Evolutionary conservation across 148 eudicot species (phyloP).

Genomic region (Cornus florida): DNA sequence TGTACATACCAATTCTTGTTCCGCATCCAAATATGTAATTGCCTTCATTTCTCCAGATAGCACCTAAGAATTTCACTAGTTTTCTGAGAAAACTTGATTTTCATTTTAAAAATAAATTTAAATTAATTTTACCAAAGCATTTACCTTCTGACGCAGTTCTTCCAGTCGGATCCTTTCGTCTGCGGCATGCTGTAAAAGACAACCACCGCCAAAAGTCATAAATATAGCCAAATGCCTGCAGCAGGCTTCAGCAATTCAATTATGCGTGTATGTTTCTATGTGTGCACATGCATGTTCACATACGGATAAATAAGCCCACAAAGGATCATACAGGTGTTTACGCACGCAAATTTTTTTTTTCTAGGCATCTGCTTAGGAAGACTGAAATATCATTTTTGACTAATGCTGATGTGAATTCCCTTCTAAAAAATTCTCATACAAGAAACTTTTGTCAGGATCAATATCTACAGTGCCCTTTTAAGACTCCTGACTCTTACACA

Average conservation of each 20-base stretch:
- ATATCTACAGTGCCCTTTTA: background rate
- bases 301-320: background rate
- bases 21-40: conserved; percentile 71
- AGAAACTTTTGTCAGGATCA: background rate
- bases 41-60: conserved; percentile 79
- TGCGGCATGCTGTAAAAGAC: conserved; percentile 87
- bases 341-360: background rate
- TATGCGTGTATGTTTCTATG: too few species aligned
- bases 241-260: background rate
- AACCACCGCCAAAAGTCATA: conserved; percentile 8
- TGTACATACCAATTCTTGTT: conserved; percentile 70
- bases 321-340: too few species aligned
- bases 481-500: conserved; percentile 8
- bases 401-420: background rate
- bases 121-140: background rate
- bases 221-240: conserved; percentile 5
- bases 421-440: background rate
- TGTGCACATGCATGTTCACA: background rate
- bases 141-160: conserved; percentile 87
- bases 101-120: background rate
- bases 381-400: background rate
- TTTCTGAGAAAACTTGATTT: conserved; percentile 13
- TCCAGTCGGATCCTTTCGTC: conserved; percentile 96
- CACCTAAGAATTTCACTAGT: conserved; percentile 45
- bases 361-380: background rate